Conservation (phyloP, 2,329 filamentous ascomycete genomes). For the Pseudogymnoascus sp. region DNA sequence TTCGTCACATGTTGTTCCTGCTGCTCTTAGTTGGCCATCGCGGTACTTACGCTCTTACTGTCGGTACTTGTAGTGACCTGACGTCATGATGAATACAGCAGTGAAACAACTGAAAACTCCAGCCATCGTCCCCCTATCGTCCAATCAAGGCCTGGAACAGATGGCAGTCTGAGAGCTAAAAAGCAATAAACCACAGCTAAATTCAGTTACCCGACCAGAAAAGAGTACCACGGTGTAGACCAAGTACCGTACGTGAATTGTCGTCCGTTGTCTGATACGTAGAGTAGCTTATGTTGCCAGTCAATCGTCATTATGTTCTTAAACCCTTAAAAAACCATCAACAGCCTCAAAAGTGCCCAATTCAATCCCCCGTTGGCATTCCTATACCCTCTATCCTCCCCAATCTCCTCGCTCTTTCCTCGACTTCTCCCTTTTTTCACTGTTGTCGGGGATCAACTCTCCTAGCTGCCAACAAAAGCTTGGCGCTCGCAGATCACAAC, state of each 20-base stretch:
- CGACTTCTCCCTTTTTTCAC: background rate
- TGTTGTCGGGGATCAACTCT: background rate
- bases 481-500: constrained; percentile 1
- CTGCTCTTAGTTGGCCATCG: background rate
- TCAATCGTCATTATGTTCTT: background rate
- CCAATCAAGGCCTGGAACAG: background rate
- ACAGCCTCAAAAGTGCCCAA: constrained; percentile 6
- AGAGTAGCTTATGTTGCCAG: background rate
- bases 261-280: background rate
- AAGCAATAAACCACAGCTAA: background rate
- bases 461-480: background rate
- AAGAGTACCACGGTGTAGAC: background rate
- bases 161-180: background rate
- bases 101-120: background rate
- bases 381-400: background rate
- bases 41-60: background rate
- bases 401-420: background rate
- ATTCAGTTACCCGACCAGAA: constrained; percentile 1
- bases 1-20: constrained; percentile 3
- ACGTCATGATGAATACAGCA: background rate
- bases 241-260: background rate
- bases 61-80: background rate
- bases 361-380: background rate
- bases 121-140: background rate
- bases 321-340: constrained; percentile 1